Conservation (phyloP, 352 stramenopile species). For the Phytophthora litchii region DNA sequence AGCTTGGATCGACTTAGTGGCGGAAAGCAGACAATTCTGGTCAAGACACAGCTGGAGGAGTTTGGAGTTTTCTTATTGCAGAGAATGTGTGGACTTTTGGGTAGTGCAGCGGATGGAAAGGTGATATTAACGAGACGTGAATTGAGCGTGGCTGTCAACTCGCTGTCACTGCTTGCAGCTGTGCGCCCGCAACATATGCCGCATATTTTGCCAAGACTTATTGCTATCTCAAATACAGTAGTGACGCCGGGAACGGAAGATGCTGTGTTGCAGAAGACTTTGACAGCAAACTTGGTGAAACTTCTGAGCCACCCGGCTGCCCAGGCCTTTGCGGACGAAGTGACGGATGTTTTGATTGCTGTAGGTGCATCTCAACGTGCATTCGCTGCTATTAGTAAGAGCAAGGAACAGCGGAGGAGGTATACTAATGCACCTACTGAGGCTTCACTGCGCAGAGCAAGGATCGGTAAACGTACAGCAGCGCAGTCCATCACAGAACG, state of each 20-base stretch:
- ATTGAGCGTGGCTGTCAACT: slow-evolving; percentile 69
- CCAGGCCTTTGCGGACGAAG: slow-evolving; percentile 66
- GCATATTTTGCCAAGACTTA: slow-evolving; percentile 56
- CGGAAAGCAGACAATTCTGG: slow-evolving; percentile 35
- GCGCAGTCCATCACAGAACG: slow-evolving; percentile 64
- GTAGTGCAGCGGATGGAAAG: slow-evolving; percentile 12
- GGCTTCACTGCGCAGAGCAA: slow-evolving; percentile 63
- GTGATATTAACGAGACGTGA: slow-evolving; percentile 50
- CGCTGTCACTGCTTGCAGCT: slow-evolving; percentile 61
- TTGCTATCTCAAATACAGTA: slow-evolving; percentile 41
- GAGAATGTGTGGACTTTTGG: slow-evolving; percentile 45
- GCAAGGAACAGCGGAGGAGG: slow-evolving; percentile 73
- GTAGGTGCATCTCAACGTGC: slow-evolving; percentile 74
- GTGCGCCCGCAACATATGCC: slow-evolving; percentile 67
- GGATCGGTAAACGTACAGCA: slow-evolving; percentile 71
- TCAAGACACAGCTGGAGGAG: slow-evolving; percentile 42
- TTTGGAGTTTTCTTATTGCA: slow-evolving; percentile 50
- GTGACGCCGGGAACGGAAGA: slow-evolving; percentile 36
- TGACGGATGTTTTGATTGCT: slow-evolving; percentile 76
- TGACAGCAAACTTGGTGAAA: slow-evolving; percentile 77
- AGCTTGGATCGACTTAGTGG: slow-evolving; percentile 56
- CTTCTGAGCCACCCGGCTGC: slow-evolving; percentile 66
- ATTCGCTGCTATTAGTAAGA: slow-evolving; percentile 81
- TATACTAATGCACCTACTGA: slow-evolving; percentile 79
- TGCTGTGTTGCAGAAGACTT: slow-evolving; percentile 55